Percentiles rank a stretch among this genome's conserved stretches.
These are phyloP conservation scores for Phymatotrichopsis omnivora DNA, from an alignment of 2,329 filamentous ascomycete genomes.

Conservation along the genomic window DNA sequence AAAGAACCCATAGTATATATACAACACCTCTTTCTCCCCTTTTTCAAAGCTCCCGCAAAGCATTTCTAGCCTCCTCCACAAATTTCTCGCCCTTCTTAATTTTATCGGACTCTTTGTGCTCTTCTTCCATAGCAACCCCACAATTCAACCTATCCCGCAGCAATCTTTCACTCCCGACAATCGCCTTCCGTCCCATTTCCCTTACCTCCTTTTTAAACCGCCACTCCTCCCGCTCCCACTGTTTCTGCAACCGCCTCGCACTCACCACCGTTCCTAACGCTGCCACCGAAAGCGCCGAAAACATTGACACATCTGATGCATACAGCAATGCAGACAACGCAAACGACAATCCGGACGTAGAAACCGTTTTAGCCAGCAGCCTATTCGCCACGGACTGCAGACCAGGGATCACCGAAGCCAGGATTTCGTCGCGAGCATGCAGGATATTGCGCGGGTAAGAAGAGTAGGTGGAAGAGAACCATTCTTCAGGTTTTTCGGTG, in stretches of 20 bases:
- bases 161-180: slow-evolving; percentile 25
- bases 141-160: slow-evolving; percentile 18
- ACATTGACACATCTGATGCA: slow-evolving; percentile 14
- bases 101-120: background rate
- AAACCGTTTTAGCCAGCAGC: slow-evolving; percentile 12
- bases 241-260: slow-evolving; percentile 16
- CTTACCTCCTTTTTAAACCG: slow-evolving; percentile 18
- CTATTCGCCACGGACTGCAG: slow-evolving; percentile 18
- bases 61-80: slow-evolving; percentile 4
- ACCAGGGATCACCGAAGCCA: slow-evolving; percentile 2
- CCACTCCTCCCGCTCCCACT: slow-evolving; percentile 17
- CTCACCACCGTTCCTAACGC: slow-evolving; percentile 12
- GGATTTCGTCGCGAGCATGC: background rate
- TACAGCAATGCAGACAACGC: slow-evolving; percentile 16
- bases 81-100: slow-evolving; percentile 6
- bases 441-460: slow-evolving; percentile 12
- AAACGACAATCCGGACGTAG: slow-evolving; percentile 5
- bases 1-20: too few relatives aligned
- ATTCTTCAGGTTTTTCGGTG: background rate
- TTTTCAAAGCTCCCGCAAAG: slow-evolving; percentile 12
- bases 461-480: background rate
- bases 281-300: slow-evolving; percentile 13
- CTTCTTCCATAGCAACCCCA: slow-evolving; percentile 4
- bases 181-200: slow-evolving; percentile 19
- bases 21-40: too few relatives aligned